Conservation (phyloP, 2,329 filamentous ascomycete genomes). For the Parasarocladium wereldwijsianum region DNA sequence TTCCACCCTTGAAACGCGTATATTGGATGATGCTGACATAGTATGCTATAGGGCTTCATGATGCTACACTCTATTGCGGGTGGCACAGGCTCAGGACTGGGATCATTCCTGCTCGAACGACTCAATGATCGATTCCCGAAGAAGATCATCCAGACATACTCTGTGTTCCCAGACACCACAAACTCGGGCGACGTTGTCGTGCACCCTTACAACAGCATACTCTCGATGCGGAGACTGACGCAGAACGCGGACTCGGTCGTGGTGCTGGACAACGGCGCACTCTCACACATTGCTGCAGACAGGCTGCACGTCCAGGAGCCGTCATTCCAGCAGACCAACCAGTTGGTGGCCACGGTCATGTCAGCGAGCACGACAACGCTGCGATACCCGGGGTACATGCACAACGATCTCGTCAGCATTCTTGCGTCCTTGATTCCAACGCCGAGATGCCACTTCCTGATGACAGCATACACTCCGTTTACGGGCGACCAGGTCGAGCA, state of each 20-base stretch:
- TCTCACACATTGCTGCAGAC: conserved; percentile 88
- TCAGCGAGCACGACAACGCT: conserved; percentile 93
- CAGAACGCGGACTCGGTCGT: conserved; percentile 97
- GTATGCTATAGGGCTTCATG: conserved; percentile 66
- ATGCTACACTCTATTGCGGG: conserved; percentile 95
- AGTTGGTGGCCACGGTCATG: conserved; percentile 95
- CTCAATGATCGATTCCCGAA: conserved; percentile 97
- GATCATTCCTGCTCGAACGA: conserved; percentile 84
- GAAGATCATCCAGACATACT: conserved; percentile 98
- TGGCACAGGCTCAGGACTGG: conserved; percentile 89
- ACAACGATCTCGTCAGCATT: conserved; percentile 96
- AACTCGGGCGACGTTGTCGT: conserved; percentile 84
- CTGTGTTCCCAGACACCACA: conserved; percentile 89
- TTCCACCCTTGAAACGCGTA: background rate
- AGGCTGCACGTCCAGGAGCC: conserved; percentile 88
- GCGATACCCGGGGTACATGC: conserved; percentile 97
- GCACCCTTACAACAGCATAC: conserved; percentile 92
- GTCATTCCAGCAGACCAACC: conserved; percentile 94
- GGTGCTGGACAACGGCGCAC: conserved; percentile 87
- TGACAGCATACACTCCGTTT: conserved; percentile 97
- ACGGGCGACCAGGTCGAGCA: conserved; percentile 93
- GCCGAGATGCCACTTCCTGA: conserved; percentile 91
- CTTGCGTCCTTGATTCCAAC: conserved; percentile 92
- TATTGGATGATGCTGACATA: background rate
- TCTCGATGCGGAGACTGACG: conserved; percentile 79